Base-by-base conservation (phyloP, 75 land plant species). In the Cunninghamia lanceolata region DNA sequence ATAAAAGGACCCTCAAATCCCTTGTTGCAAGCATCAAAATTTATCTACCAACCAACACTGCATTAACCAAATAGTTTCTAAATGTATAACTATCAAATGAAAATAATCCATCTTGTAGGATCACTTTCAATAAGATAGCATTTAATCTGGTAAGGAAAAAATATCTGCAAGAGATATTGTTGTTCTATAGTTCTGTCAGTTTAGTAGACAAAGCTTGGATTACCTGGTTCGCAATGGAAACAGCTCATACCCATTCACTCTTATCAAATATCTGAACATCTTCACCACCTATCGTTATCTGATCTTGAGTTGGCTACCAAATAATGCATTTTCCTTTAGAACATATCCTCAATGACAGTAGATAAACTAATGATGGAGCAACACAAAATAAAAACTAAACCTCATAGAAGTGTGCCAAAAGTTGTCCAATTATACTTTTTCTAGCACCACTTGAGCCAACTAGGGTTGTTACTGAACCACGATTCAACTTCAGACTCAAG, bases 381-480 rank as follows among this genome's bases (percentile, higher is more conserved):
- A 80, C 50, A 82, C 46, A 82, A 56, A 63, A 13, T 4, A 28
- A 28, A 52, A 42, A 21, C 1, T 17, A 38, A 63, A 96, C 99
- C 99, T 98, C 99, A 93, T 98, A 98, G 73, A 98, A 98, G 4
- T 97, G 99, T 82, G 99, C 95, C 87, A 98, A 87, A 28, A 98
- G 93, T 88, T 98, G 99, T 32, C 96, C 99, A 63, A 98, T 91
- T 84, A 99, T 98, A 87, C 99, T 98, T 91, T 98, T 98, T 14
- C 99, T 99, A 76, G 99, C 93, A 86, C 99, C 99, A 89, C 99
- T 98, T 45, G 99, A 86, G 10, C 99, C 99, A 19, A 98, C 99
- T 68, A 98, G 86, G 74, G 99, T 99, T 50, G 99, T 98, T 66
- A 98, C 92, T 86, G 93, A 92, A 84, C 99, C 97, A 79, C 92